Base-by-base conservation (phyloP, 2,329 filamentous ascomycete species). In the Neurospora sp. region DNA sequence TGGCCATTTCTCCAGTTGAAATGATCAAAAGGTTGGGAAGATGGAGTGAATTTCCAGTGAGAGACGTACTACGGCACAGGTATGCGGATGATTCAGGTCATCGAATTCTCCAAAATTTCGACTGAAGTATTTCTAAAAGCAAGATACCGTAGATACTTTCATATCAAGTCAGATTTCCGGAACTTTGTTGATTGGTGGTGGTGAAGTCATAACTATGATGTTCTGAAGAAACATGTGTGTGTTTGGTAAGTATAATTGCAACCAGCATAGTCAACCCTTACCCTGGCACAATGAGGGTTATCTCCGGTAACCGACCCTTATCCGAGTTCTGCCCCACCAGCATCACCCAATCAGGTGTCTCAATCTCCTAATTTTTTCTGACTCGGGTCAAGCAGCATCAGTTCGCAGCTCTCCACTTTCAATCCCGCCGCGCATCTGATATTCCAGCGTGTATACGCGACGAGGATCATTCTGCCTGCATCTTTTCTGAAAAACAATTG, bases 271-370 rank as follows among this genome's bases (percentile, higher is more conserved):
- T 2, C 7, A 62, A 62, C 52, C 52, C 52, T 62, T 15, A 36
- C 52, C 52, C 52, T 62, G 23, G 8, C 46, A 15, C 6, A 15
- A 7, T 19, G n/a, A 10, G 9, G 3, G 9, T 46, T 46, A 46
- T 6, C 43, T 13, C 4, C 2, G 9, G 19, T 1, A 23, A 46
- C 2, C 43, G 43, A 52, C 19, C 19, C 43, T 52, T 58, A 33
- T 58, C 52, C 3, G 28, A 62, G 8, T 17, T 2, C 13, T 62
- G 15, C 52, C 52, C 52, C 28, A 62, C 52, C 3, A 28, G 3
- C 28, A 28, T 46, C 23, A 68, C 38, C 74, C 74, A 76, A 75
- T 74, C 74, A 74, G 17, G 36, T 58, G 40, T 19, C 33, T 67
- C 70, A 72, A 73, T 70, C 67, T 7, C 52, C 19, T 36, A 36